Evolutionary conservation across 179 eudicot species (phyloP).

Genomic region (Kewa caespitosa): DNA sequence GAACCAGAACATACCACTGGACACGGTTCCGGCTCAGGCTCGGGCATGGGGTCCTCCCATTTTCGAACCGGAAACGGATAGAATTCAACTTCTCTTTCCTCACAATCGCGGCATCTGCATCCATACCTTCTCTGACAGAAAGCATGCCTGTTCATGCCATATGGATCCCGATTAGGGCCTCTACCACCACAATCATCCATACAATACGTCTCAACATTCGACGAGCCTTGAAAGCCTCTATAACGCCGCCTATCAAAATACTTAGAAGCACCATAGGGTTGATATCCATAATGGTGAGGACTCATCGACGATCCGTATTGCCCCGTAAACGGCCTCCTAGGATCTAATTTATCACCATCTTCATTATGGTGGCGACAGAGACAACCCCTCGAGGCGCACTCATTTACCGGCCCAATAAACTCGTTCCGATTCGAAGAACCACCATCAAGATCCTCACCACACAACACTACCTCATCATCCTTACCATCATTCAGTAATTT

Average conservation of each 20-base stretch:
- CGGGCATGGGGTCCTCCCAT: too few relatives aligned
- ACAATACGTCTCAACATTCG: background rate
- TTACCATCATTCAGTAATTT: background rate
- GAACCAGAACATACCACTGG: conserved; percentile 40
- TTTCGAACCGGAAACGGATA: background rate
- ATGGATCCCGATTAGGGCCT: background rate
- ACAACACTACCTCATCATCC: background rate
- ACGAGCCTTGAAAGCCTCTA: background rate
- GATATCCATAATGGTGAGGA: background rate
- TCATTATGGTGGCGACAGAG: background rate
- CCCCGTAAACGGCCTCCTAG: background rate
- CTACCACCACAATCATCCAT: background rate
- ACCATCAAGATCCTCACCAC: background rate
- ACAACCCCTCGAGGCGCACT: too few relatives aligned
- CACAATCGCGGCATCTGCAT: conserved; percentile 1
- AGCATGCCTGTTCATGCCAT: background rate
- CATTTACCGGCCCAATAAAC: too few relatives aligned
- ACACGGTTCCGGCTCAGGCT: conserved; percentile 29
- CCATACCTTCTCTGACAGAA: too few relatives aligned
- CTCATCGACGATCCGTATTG: background rate
- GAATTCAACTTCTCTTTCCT: background rate
- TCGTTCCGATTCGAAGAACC: too few relatives aligned
- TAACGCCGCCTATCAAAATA: background rate
- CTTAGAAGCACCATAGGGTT: background rate
- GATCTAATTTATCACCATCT: background rate